phyloP scores from a whole-genome alignment of 176 grass and related monocot species.

The Eragrostis nindensis region DNA sequence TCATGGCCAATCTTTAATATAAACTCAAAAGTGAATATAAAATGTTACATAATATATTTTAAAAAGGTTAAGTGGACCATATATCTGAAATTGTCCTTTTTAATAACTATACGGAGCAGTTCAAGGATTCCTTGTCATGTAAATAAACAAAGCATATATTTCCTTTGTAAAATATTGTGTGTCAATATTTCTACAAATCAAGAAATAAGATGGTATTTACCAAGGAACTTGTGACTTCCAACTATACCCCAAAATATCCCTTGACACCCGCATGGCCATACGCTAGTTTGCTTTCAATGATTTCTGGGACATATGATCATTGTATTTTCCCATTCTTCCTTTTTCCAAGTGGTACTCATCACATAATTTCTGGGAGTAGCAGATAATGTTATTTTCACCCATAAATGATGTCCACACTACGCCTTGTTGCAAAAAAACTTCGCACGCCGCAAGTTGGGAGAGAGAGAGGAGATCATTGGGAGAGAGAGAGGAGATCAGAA shows the following conservation, averaged over 20 bases:
- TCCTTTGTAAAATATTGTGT: background rate
- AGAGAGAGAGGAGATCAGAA: background rate
- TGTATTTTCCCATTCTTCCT: too few relatives aligned
- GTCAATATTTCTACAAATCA: background rate
- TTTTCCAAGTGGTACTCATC: too few relatives aligned
- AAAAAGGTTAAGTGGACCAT: background rate
- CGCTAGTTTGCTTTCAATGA: background rate
- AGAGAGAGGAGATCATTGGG: background rate
- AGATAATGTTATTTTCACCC: background rate
- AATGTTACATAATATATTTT: background rate
- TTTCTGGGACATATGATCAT: background rate
- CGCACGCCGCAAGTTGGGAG: constrained; percentile 11
- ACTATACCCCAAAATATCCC: too few relatives aligned
- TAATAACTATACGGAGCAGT: too few relatives aligned
- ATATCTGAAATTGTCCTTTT: too few relatives aligned
- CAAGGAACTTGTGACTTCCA: background rate
- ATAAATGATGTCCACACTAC: background rate
- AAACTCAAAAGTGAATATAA: background rate
- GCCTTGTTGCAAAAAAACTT: background rate
- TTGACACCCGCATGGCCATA: too few relatives aligned
- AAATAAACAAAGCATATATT: background rate
- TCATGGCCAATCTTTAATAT: background rate
- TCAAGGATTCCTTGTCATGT: too few relatives aligned
- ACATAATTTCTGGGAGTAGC: too few relatives aligned
- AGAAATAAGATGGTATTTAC: background rate